These are phyloP conservation scores for Chlorencoelia australis DNA, from an alignment of 2,329 filamentous ascomycete genomes.

Conservation along the genomic window DNA sequence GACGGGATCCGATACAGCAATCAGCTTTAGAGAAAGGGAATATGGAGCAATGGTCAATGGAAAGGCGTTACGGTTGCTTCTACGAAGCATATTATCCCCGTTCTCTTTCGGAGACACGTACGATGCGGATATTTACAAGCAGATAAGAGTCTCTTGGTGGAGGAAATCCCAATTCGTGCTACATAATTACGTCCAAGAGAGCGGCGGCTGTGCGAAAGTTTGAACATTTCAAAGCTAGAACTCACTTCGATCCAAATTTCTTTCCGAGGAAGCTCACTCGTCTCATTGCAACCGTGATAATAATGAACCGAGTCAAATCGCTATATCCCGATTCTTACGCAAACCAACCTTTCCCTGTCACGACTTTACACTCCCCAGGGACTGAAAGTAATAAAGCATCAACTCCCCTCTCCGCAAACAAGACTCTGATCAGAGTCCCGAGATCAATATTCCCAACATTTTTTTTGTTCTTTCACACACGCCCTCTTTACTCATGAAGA, in stretches of 20 bases:
- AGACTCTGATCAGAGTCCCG: constrained; percentile 30
- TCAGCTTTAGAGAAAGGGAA: no score
- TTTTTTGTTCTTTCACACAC: constrained; percentile 20
- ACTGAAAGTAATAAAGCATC: constrained; percentile 48
- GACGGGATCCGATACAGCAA: no score
- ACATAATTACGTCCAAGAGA: background rate
- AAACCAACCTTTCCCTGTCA: constrained; percentile 32
- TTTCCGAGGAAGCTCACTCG: constrained; percentile 36
- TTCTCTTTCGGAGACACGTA: background rate
- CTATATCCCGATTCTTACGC: constrained; percentile 44
- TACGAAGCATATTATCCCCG: background rate
- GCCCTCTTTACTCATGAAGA: constrained; percentile 38
- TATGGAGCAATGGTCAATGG: constrained; percentile 4
- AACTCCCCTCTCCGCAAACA: constrained; percentile 50
- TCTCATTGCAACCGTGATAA: constrained; percentile 39
- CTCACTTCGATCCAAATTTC: constrained; percentile 20
- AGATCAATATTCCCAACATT: constrained; percentile 14
- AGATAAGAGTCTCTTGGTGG: background rate
- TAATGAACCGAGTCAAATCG: constrained; percentile 45
- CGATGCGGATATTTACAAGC: background rate
- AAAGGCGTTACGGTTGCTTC: constrained; percentile 3
- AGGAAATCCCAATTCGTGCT: background rate
- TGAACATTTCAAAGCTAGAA: no score
- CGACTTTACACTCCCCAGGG: constrained; percentile 36
- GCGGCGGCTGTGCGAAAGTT: no score